Evolutionary conservation across 2,329 filamentous ascomycete species (phyloP), one percentile per base, ranked within the genome.

Genomic region (Trichoderma hamatum): DNA sequence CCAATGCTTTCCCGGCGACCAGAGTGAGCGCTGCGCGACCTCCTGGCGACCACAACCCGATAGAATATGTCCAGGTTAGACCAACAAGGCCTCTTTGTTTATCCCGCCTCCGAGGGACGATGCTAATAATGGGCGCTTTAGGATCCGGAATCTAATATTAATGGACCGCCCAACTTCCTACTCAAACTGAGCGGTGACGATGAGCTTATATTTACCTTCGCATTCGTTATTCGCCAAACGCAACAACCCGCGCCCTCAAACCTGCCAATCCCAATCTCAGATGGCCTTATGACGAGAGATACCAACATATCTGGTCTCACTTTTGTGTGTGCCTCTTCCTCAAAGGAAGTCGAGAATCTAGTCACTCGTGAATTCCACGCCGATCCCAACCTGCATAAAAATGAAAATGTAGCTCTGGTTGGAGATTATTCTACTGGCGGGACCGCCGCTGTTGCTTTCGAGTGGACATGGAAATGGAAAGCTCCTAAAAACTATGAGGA

Each of bases 381-480:
- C 73, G 94, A 99, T 76, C 96, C 96, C 0, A 99, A 99, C 76
- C 84, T 99, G 68, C 96, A 99, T 83, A 98, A 97, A 78, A 98
- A 97, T 77, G 87, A 94, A 67, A 98, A 98, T 77, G 96, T 99
- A 49, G 92, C 96, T 76, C 85, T 98, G 55, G 90, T 99, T n/a
- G 96, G 96, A 3, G 94, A 97, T 78, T 97, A 92, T 77, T 86
- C 88, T 3, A 99, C 96, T 0, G 89, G 86, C 36, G 94, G 95
- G n/a, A 92, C 85, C 75, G 84, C 91, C 7, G 95, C 93, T 1
- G 90, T 97, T 34, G 90, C 93, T 39, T 97, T 97, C 77, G 91
- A 95, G 72, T 99, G 95, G 94, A 90, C 91, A 9, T 99, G 96
- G 96, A 96, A 91, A 83, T 99, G 95, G 94, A 93, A 92, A 77